A percentile compares a stretch with the other conserved stretches of the same genome.
phyloP scores from a whole-genome alignment of 2,329 filamentous ascomycete species.

The Pseudofabraea citricarpa region DNA sequence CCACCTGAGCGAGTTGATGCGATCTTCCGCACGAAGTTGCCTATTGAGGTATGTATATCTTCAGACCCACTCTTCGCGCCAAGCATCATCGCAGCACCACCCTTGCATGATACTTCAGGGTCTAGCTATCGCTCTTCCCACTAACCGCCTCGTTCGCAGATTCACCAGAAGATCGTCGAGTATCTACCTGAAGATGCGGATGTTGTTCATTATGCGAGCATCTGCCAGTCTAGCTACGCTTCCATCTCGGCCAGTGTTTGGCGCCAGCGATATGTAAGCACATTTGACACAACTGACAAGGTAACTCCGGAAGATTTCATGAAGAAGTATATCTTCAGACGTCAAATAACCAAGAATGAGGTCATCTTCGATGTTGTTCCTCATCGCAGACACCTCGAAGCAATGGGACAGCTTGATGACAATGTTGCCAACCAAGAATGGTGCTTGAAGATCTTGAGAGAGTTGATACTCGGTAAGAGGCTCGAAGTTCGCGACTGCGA shows the following conservation, averaged over 20 bases:
- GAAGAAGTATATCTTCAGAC: constrained; percentile 23
- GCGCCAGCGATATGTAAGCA: constrained; percentile 33
- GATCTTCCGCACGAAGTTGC: too few relatives aligned
- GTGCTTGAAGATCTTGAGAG: constrained; percentile 30
- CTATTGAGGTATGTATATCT: too few relatives aligned
- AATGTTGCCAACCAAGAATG: constrained; percentile 19
- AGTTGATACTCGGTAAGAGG: constrained; percentile 39
- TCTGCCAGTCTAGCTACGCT: constrained; percentile 32
- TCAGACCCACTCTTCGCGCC: not conserved
- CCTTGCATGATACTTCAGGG: not conserved
- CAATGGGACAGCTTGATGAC: constrained; percentile 2
- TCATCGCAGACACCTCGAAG: constrained; percentile 4
- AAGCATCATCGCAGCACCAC: not conserved
- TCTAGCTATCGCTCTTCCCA: not conserved
- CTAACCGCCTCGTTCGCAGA: constrained; percentile 1
- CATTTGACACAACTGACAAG: constrained; percentile 32
- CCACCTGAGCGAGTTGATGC: too few relatives aligned
- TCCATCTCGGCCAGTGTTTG: constrained; percentile 38
- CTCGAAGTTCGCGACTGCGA: too few relatives aligned
- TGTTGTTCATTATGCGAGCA: constrained; percentile 31
- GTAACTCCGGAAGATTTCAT: constrained; percentile 22
- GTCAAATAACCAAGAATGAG: constrained; percentile 27
- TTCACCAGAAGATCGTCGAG: constrained; percentile 15
- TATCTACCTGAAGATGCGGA: constrained; percentile 31
- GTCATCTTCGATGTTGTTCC: constrained; percentile 20